Percentiles rank a stretch among this genome's conserved stretches.
phyloP scores from a whole-genome alignment of 208 protist genomes.

The Leptomonas pyrrhocoris region DNA sequence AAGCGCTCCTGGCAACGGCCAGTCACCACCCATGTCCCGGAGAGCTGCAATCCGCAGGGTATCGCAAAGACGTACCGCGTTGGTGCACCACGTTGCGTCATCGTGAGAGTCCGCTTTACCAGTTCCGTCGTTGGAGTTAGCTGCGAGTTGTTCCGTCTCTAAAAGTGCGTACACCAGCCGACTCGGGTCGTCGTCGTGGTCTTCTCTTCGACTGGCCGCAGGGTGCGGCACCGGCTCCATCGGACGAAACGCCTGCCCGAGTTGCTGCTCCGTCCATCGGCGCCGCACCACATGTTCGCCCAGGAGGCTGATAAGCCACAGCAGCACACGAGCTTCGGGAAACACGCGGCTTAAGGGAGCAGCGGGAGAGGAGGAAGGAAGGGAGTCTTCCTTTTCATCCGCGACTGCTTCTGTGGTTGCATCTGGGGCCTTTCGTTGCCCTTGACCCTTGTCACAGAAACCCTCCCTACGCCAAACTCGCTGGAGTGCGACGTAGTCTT shows the following conservation, averaged over 20 bases:
- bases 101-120: not conserved
- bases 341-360: not conserved
- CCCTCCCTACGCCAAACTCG: conserved; percentile 6
- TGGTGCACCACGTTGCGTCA: not conserved
- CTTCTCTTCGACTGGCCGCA: not conserved
- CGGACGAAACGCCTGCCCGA: conserved; percentile 36
- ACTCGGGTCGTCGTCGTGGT: not conserved
- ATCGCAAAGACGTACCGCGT: not conserved
- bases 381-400: not conserved
- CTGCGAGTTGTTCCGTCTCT: not conserved
- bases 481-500: conserved; percentile 22
- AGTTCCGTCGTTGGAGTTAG: not conserved
- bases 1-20: conserved; percentile 17
- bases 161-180: conserved; percentile 6
- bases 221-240: conserved; percentile 7
- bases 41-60: conserved; percentile 12
- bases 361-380: not conserved
- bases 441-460: not conserved
- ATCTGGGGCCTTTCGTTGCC: not conserved
- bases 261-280: conserved; percentile 23
- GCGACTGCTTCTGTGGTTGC: not conserved
- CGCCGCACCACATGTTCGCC: conserved; percentile 34
- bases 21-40: conserved; percentile 23
- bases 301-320: conserved; percentile 32
- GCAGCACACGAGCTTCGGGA: conserved; percentile 16